phyloP scores from a whole-genome alignment of 805 yeast species.

The Wickerhamiella australiensis region DNA sequence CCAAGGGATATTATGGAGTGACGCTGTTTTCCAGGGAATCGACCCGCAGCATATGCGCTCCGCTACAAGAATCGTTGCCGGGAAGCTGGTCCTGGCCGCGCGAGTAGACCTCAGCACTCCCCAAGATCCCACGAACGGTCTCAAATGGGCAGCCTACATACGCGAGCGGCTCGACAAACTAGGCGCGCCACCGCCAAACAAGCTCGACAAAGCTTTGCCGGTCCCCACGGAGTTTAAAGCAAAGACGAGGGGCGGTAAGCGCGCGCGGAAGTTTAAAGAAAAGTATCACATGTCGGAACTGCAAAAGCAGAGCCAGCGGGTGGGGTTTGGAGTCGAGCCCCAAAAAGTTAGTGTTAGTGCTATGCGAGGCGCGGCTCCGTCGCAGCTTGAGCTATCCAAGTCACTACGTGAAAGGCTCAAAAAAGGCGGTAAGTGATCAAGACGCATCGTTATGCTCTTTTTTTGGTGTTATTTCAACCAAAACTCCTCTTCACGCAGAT shows the following conservation, averaged over 20 bases:
- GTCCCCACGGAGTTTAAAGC: slow-evolving; percentile 64
- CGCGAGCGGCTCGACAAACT: slow-evolving; percentile 53
- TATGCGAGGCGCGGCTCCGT: neutral
- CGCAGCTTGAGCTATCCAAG: slow-evolving; percentile 6
- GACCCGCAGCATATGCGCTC: slow-evolving; percentile 35
- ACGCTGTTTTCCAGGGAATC: slow-evolving; percentile 13
- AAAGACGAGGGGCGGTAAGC: slow-evolving; percentile 75
- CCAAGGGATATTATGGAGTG: slow-evolving; percentile 12
- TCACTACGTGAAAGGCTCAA: neutral
- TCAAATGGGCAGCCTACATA: slow-evolving; percentile 48
- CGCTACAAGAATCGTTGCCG: slow-evolving; percentile 68
- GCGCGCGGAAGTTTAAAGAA: slow-evolving; percentile 69
- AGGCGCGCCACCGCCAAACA: slow-evolving; percentile 61
- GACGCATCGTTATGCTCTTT: too few species aligned
- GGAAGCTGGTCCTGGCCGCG: slow-evolving; percentile 70
- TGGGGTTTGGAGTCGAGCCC: neutral
- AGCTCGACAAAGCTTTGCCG: slow-evolving; percentile 52
- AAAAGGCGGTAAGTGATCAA: too few species aligned
- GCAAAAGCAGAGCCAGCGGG: slow-evolving; percentile 26
- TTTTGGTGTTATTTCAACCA: too few species aligned
- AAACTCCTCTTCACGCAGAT: too few species aligned
- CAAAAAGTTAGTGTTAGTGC: neutral
- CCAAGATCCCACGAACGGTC: slow-evolving; percentile 43
- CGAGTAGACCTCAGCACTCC: slow-evolving; percentile 49
- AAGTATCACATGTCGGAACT: slow-evolving; percentile 70